Conservation (phyloP, 1,284 basidiomycete genomes). For the Cystobasidium slooffiae region DNA sequence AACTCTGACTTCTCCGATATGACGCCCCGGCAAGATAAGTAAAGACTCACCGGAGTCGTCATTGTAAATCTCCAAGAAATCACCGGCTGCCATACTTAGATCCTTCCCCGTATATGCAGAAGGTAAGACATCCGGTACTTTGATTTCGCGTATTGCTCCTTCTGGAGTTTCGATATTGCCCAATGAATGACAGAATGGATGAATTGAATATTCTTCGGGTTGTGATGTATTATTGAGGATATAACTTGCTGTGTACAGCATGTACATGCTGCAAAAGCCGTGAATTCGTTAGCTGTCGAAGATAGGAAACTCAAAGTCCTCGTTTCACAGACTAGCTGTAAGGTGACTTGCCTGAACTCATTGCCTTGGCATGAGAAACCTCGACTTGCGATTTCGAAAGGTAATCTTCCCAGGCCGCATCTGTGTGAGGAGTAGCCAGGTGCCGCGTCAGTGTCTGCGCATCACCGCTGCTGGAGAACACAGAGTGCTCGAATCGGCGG, state of each 20-base stretch:
- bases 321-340: no score
- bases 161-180: slow-evolving; percentile 72
- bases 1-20: neutral
- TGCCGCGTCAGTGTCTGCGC: no score
- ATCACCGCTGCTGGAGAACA: no score
- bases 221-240: slow-evolving; percentile 34
- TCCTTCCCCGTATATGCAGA: slow-evolving; percentile 66
- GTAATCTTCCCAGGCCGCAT: slow-evolving; percentile 41
- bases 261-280: slow-evolving; percentile 45
- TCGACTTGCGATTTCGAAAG: slow-evolving; percentile 35
- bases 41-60: slow-evolving; percentile 56
- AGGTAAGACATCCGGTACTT: slow-evolving; percentile 81
- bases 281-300: no score
- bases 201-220: slow-evolving; percentile 67
- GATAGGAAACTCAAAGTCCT: no score
- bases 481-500: no score
- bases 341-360: slow-evolving; percentile 44
- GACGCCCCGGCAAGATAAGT: neutral
- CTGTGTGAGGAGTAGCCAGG: neutral
- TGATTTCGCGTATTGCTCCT: slow-evolving; percentile 68
- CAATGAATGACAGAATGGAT: slow-evolving; percentile 87
- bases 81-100: slow-evolving; percentile 86
- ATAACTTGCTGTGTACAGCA: slow-evolving; percentile 45
- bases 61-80: slow-evolving; percentile 87
- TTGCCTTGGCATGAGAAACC: slow-evolving; percentile 43